These are phyloP conservation scores for Lentinula detonsa DNA, from an alignment of 768 basidiomycete species.

Conservation along the genomic window DNA sequence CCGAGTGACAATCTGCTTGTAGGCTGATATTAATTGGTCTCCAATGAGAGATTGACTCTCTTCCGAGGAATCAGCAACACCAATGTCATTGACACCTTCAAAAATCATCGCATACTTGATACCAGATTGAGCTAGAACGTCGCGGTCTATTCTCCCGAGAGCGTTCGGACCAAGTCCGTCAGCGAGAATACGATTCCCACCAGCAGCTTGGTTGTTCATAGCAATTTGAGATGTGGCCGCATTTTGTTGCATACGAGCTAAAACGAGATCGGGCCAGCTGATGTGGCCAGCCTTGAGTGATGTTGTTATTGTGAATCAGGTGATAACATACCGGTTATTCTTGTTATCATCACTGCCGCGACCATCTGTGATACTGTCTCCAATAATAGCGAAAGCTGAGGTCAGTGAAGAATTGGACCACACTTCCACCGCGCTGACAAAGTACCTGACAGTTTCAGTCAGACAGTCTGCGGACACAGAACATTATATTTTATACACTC, in stretches of 20 bases:
- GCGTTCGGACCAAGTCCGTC: constrained; percentile 44
- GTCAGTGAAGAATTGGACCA: constrained; percentile 22
- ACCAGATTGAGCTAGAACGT: constrained; percentile 42
- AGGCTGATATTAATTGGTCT: constrained; percentile 32
- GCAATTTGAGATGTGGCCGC: constrained; percentile 27
- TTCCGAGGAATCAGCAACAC: constrained; percentile 26
- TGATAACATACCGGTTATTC: constrained; percentile 33
- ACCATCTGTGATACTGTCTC: constrained; percentile 51
- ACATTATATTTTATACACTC: constrained; percentile 4
- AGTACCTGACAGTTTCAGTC: constrained; percentile 25
- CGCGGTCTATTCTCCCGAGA: constrained; percentile 42
- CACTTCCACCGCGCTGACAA: constrained; percentile 36
- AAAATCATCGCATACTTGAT: constrained; percentile 43
- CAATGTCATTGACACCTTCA: constrained; percentile 52
- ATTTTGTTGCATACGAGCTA: constrained; percentile 32
- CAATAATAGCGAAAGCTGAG: constrained; percentile 35
- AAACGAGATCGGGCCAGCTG: constrained; percentile 45
- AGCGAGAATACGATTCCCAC: constrained; percentile 45
- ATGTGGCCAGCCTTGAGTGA: not conserved
- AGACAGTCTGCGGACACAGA: not conserved
- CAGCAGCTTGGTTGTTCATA: constrained; percentile 44
- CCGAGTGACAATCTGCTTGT: constrained; percentile 37
- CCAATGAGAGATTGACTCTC: constrained; percentile 21
- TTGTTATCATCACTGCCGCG: constrained; percentile 36
- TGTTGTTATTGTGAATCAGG: not conserved